Conservation (phyloP, 768 basidiomycete species). For the Mycena polygramma region DNA sequence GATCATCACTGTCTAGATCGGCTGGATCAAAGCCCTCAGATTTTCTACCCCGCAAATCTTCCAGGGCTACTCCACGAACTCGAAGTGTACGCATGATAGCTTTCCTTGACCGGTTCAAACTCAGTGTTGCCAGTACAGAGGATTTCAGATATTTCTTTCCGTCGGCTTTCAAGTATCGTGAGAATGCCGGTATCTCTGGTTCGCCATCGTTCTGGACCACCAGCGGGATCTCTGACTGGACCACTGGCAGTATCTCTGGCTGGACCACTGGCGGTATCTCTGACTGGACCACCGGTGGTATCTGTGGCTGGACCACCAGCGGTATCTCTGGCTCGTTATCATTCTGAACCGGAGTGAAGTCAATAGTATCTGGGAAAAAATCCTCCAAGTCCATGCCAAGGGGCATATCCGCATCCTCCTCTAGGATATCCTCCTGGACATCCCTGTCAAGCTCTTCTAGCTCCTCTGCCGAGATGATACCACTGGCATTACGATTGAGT, state of each 20-base stretch:
- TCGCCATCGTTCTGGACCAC: constrained; percentile 1
- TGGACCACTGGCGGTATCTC: no score
- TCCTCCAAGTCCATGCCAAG: constrained; percentile 33
- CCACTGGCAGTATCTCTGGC: no score
- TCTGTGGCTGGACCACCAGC: no score
- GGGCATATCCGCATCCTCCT: no score
- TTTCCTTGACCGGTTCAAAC: constrained; percentile 18
- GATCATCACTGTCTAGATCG: constrained; percentile 14
- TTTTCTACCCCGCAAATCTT: constrained; percentile 22
- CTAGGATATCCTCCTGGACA: constrained; percentile 20
- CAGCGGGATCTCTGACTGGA: no score
- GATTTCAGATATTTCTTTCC: constrained; percentile 27
- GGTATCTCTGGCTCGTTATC: no score
- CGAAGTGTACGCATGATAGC: constrained; percentile 28
- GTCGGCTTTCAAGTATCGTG: constrained; percentile 1
- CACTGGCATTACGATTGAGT: not conserved
- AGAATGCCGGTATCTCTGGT: constrained; percentile 4
- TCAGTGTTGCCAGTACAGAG: constrained; percentile 26
- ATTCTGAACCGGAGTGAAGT: no score
- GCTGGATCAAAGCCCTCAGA: constrained; percentile 21
- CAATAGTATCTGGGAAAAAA: constrained; percentile 25
- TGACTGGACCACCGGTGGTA: no score
- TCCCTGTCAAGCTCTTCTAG: not conserved
- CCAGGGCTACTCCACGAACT: constrained; percentile 30
- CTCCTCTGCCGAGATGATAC: constrained; percentile 3